Percentiles rank a stretch among this genome's conserved stretches.
Evolutionary conservation across 805 yeast species (phyloP).

Genomic region (Candida dajiaensis): DNA sequence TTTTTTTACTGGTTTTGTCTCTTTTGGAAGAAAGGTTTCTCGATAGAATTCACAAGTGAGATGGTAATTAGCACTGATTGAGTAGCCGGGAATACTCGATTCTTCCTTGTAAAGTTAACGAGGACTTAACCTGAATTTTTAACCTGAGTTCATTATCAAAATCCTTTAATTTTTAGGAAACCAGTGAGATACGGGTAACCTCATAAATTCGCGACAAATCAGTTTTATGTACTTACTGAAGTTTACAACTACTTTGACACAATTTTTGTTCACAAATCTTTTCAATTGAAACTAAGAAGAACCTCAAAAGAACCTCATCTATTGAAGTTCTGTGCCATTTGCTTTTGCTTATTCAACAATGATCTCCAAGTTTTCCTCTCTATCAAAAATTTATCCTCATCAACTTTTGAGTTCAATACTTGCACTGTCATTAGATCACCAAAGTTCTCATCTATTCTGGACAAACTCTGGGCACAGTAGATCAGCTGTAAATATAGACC

Average conservation of each 20-base stretch:
- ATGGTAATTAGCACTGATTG: neutral
- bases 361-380: slow-evolving; percentile 38
- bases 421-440: slow-evolving; percentile 45
- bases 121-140: neutral
- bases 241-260: no score
- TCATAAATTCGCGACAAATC: no score
- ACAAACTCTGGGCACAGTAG: slow-evolving; percentile 83
- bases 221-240: no score
- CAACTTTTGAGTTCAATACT: slow-evolving; percentile 22
- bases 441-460: slow-evolving; percentile 66
- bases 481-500: slow-evolving; percentile 76
- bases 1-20: no score
- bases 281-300: no score
- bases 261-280: no score
- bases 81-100: neutral
- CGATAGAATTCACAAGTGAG: neutral
- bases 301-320: no score
- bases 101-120: neutral
- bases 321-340: neutral
- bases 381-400: slow-evolving; percentile 14
- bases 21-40: neutral
- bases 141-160: neutral
- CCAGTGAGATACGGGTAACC: neutral
- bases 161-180: neutral
- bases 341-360: neutral